These are phyloP conservation scores for Colletotrichum tofieldiae DNA, from an alignment of 2,329 filamentous ascomycete genomes.

Conservation along the genomic window DNA sequence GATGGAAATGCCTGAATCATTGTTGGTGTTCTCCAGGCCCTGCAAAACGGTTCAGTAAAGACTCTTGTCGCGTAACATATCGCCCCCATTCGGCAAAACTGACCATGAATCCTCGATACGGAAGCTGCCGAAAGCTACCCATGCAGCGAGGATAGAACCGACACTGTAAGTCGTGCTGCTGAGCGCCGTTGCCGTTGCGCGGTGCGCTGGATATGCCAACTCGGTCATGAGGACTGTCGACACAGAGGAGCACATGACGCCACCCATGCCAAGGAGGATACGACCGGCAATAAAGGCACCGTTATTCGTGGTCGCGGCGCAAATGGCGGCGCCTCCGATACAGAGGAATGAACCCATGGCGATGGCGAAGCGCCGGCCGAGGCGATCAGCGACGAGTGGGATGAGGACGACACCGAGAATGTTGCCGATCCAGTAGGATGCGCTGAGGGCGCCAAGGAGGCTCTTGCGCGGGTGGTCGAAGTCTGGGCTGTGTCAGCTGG, in stretches of 20 bases:
- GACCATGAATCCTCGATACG: conserved; percentile 38
- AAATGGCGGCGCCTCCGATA: conserved; percentile 56
- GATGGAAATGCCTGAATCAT: conserved; percentile 33
- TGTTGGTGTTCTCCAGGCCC: conserved; percentile 38
- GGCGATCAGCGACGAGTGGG: conserved; percentile 51
- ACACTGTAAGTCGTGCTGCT: conserved; percentile 56
- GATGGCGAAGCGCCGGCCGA: conserved; percentile 52
- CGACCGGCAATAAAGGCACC: conserved; percentile 61
- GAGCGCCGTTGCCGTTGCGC: conserved; percentile 50
- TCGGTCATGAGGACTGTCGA: conserved; percentile 62
- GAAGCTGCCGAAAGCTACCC: conserved; percentile 55
- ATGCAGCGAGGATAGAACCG: conserved; percentile 57
- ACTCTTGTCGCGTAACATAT: not conserved
- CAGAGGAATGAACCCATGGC: conserved; percentile 51
- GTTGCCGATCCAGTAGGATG: conserved; percentile 56
- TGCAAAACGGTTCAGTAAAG: not conserved
- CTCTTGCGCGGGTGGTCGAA: conserved; percentile 53
- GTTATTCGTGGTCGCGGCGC: conserved; percentile 59
- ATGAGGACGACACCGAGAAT: conserved; percentile 61
- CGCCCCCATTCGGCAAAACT: not conserved
- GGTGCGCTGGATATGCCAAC: conserved; percentile 39
- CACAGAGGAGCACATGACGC: conserved; percentile 62
- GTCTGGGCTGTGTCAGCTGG: conserved; percentile 33
- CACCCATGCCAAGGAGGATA: conserved; percentile 60
- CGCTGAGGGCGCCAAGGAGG: conserved; percentile 52